phyloP scores from a whole-genome alignment of 1,284 basidiomycete species.

The Tilletia setariae region DNA sequence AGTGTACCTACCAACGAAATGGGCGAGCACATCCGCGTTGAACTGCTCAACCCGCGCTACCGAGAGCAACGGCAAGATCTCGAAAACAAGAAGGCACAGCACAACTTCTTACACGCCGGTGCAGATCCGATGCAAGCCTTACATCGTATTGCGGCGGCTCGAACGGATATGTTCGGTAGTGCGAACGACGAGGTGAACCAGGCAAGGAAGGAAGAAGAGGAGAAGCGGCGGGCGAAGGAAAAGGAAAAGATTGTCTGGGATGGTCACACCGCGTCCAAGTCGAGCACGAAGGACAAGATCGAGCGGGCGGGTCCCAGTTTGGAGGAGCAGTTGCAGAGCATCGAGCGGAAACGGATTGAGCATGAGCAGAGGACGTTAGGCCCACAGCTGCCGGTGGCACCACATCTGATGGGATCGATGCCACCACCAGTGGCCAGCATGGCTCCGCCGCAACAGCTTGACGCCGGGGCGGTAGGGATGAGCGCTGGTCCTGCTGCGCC shows the following conservation, averaged over 20 bases:
- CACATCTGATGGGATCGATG: no score
- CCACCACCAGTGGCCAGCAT: neutral
- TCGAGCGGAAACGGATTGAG: conserved; percentile 14
- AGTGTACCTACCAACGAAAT: conserved; percentile 90
- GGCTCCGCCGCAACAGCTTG: neutral
- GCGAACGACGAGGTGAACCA: conserved; percentile 42
- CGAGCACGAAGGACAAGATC: conserved; percentile 33
- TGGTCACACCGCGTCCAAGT: conserved; percentile 41
- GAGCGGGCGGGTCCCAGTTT: conserved; percentile 25
- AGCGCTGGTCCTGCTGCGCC: neutral
- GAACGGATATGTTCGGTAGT: conserved; percentile 43
- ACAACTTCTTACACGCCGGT: conserved; percentile 42
- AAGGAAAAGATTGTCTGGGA: conserved; percentile 53
- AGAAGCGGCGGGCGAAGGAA: conserved; percentile 39
- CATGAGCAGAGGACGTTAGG: conserved; percentile 15
- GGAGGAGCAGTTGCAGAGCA: conserved; percentile 13
- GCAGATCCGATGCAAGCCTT: conserved; percentile 48
- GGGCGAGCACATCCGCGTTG: conserved; percentile 96
- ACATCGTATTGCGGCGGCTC: conserved; percentile 42
- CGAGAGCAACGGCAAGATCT: conserved; percentile 49
- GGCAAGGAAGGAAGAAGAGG: conserved; percentile 40
- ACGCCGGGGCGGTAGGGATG: neutral
- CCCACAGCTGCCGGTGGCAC: conserved; percentile 9
- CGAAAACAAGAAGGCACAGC: conserved; percentile 48
- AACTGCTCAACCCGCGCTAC: conserved; percentile 83